Base-by-base conservation (phyloP, 352 stramenopile genomes). In the Phytophthora megakarya region DNA sequence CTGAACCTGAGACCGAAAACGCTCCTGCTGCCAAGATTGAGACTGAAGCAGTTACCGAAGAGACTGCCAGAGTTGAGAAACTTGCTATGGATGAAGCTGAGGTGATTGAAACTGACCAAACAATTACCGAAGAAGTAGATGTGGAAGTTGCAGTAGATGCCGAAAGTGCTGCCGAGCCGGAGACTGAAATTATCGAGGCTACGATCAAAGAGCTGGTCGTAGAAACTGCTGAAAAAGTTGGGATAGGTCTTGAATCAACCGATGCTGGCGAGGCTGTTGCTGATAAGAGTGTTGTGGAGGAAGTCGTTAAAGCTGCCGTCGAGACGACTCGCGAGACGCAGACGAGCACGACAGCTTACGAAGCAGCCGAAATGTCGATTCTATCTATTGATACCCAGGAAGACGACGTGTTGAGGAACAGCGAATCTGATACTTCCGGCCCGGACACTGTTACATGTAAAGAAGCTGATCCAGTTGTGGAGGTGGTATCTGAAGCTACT, bases 301-400 rank as follows among this genome's bases (percentile, higher is more conserved):
- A 50, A 18, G 23, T 38, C 0, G 47, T 26, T n/a, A 44, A 72
- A 16, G 30, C 19, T 42, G 43, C 40, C 30, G 23, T 44, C 5
- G 64, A 67, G 23, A 23, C 13, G 4, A 42, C 8, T 39, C 33
- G 50, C 8, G 49, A 61, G 25, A 45, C 57, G 19, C 46, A 67
- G 19, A 57, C 60, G 32, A 43, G 63, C 32, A 55, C 48, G 9
- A 59, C 48, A n/a, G 16, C 22, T 15, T 54, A 65, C 16, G 43
- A 66, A 58, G 42, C 39, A 13, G 21, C 32, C 1, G 54, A 70
- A n/a, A 10, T 46, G 3, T 66, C 53, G 12, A 67, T 56, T 30
- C 19, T 64, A 15, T 39, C 43, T 0, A 38, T 51, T 7, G 35
- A 54, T 15, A 35, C 25, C 21, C 22, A 21, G 5, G 42, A 52